These are phyloP conservation scores for Zasmidium citrigriseum DNA, from an alignment of 2,329 filamentous ascomycete genomes.

Conservation along the genomic window DNA sequence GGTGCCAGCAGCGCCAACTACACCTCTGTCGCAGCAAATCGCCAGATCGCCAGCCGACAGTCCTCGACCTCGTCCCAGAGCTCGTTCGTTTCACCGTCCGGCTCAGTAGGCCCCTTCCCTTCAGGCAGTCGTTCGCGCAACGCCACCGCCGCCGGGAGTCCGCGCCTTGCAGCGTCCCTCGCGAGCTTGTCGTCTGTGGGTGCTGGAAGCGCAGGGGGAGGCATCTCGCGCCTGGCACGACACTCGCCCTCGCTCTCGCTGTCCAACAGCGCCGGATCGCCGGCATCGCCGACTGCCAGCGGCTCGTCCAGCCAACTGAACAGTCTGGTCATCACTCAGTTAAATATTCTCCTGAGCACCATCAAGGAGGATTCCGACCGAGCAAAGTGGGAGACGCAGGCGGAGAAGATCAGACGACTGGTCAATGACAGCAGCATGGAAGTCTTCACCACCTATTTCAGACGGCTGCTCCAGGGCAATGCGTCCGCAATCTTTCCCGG, in stretches of 20 bases:
- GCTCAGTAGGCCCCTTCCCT: constrained; percentile 57
- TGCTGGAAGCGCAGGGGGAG: constrained; percentile 51
- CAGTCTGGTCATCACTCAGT: constrained; percentile 93
- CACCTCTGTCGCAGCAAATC: constrained; percentile 51
- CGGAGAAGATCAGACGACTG: constrained; percentile 90
- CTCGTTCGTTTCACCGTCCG: constrained; percentile 56
- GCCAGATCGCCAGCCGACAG: constrained; percentile 54
- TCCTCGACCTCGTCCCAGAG: constrained; percentile 57
- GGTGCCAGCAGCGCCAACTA: constrained; percentile 55
- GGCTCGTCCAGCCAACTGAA: constrained; percentile 58
- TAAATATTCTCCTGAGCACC: constrained; percentile 89
- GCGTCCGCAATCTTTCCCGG: constrained; percentile 87
- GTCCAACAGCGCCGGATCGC: constrained; percentile 54
- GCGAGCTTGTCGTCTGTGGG: constrained; percentile 54
- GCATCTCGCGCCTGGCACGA: constrained; percentile 57
- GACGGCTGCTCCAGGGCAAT: constrained; percentile 88
- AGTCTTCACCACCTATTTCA: constrained; percentile 94
- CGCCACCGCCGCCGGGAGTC: constrained; percentile 54
- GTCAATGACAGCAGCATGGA: constrained; percentile 99
- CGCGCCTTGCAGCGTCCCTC: constrained; percentile 58
- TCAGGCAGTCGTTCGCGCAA: constrained; percentile 58
- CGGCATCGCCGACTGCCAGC: constrained; percentile 50
- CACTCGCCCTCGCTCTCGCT: constrained; percentile 62
- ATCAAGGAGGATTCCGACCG: constrained; percentile 93
- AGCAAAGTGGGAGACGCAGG: constrained; percentile 88